Percentiles rank a stretch among this genome's conserved stretches.
Evolutionary conservation across 148 eudicot genomes (phyloP).

Genomic region (Rhododendron simsii): DNA sequence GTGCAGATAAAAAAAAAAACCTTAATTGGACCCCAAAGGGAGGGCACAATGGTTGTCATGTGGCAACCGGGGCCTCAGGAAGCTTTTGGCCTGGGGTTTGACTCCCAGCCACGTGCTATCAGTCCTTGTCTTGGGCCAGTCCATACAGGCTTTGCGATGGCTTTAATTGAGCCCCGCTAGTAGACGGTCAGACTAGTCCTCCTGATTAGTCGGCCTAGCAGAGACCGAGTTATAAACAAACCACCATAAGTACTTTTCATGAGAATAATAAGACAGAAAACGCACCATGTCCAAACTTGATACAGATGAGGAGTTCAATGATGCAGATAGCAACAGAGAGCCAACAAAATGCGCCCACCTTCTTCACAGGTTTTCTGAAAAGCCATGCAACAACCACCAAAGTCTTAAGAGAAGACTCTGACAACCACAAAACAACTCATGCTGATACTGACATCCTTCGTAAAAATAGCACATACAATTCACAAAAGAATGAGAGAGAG

Average conservation of each 20-base stretch:
- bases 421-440: background rate
- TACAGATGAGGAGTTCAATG: slow-evolving; percentile 83
- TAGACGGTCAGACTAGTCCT: background rate
- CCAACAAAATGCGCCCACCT: slow-evolving; percentile 89
- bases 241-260: background rate
- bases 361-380: slow-evolving; percentile 71
- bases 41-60: background rate
- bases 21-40: background rate
- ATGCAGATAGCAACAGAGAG: slow-evolving; percentile 94
- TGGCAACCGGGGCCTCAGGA: background rate
- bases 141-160: background rate
- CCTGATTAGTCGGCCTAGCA: background rate
- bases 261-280: slow-evolving; percentile 4
- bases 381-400: background rate
- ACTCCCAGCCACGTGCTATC: background rate
- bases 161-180: background rate
- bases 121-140: background rate
- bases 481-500: background rate
- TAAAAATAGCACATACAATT: background rate
- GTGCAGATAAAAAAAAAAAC: too few species aligned
- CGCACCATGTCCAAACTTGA: slow-evolving; percentile 93
- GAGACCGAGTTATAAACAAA: background rate
- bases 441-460: background rate
- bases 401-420: background rate
- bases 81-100: background rate